Evolutionary conservation across 257 asterid genomes (phyloP), one percentile per base, ranked within the genome.

Genomic region (Scutellaria barbata): DNA sequence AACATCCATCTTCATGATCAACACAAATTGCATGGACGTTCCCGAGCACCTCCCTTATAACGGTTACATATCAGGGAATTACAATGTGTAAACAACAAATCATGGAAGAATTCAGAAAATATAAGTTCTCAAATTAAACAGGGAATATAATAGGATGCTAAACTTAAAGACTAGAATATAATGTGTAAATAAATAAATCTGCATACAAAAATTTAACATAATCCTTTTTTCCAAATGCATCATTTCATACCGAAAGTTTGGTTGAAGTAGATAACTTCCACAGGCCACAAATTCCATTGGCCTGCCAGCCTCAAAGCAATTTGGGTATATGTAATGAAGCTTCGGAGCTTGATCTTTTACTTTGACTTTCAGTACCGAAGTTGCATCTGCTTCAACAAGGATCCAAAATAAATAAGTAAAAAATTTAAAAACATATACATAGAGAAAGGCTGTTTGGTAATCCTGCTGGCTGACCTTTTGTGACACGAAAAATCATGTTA

Each of bases 271-370:
- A 76, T 86, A 81, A 73, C 87, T 91, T 80, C 99, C 99, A 81
- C 93, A 86, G 67, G 88, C 95, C 55, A 88, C 82, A 69, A 94
- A 89, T 75, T 91, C 96, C 86, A 94, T 81, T 17, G 98, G 93
- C 78, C 83, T 84, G 42, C 99, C 99, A 78, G 96, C 96, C 86
- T 85, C 99, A 52, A 94, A 89, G 83, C 89, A 91, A 56, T 72
- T 83, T 54, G 98, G 99, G 77, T 89, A 79, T 59, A 92, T 73
- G 58, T 82, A 88, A 75, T 82, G 92, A 71, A 94, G 96, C 88
- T 85, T 89, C 18, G 99, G 99, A 60, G 81, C 78, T 54, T 75
- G 87, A 50, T 81, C 87, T 57, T 81, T 89, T 63, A 82, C 85
- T 82, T 82, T 83, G 61, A 89, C 82, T 81, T 85, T 82, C 81